Evolutionary conservation across 305 asterid species (phyloP).

Genomic region (Vinca major): DNA sequence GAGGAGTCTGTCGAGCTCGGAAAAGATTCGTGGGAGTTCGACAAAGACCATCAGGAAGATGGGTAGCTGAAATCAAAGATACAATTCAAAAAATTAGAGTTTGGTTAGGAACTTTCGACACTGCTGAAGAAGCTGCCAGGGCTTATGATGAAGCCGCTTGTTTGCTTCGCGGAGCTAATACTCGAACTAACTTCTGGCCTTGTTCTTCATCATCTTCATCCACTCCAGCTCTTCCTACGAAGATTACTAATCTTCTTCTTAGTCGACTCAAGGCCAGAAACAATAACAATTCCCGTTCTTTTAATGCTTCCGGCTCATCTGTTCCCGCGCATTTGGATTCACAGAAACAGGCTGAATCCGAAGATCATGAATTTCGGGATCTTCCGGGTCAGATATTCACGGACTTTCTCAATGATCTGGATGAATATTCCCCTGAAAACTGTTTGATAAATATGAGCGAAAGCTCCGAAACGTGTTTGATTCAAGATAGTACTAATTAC

Average conservation of each 20-base stretch:
- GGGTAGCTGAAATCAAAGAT: constrained; percentile 46
- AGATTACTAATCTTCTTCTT: constrained; percentile 53
- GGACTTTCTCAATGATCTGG: constrained; percentile 45
- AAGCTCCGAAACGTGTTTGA: constrained; percentile 15
- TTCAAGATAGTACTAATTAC: constrained; percentile 9
- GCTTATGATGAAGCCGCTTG: constrained; percentile 47
- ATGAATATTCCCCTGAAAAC: constrained; percentile 25
- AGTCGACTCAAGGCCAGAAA: constrained; percentile 58
- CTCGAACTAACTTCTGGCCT: constrained; percentile 42
- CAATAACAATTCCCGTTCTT: constrained; percentile 31
- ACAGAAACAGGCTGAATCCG: no score
- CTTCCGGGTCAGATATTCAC: constrained; percentile 34
- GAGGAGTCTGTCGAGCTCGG: constrained; percentile 26
- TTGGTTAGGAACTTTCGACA: constrained; percentile 41
- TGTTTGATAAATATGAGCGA: background rate
- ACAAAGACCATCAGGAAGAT: constrained; percentile 40
- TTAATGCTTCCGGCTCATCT: constrained; percentile 15
- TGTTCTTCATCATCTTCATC: constrained; percentile 26
- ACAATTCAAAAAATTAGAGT: constrained; percentile 40
- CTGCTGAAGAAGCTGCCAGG: constrained; percentile 43
- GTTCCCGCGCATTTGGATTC: background rate
- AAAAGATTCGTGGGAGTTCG: constrained; percentile 34
- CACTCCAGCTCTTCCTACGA: constrained; percentile 51
- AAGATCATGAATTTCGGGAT: constrained; percentile 8
- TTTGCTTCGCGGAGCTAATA: constrained; percentile 35